Base-by-base conservation (phyloP, 1,284 basidiomycete genomes). In the Austroboletus novae-zelandiae region DNA sequence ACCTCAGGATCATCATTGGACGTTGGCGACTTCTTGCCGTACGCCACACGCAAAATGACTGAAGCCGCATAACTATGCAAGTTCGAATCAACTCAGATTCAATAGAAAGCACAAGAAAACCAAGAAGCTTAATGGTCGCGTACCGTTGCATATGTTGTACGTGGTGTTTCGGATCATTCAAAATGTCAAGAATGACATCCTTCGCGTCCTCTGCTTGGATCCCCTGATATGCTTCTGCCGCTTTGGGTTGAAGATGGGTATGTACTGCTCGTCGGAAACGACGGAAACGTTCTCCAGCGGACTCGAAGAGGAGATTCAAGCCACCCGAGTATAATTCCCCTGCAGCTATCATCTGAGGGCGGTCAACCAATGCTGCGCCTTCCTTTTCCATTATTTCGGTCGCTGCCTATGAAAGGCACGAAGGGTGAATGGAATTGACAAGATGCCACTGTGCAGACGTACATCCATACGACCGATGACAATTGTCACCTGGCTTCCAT, bases 31-130 rank as follows among this genome's bases (percentile, higher is more conserved):
- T 73, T 66, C 54, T 80, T 83, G 4, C 83, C 84, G 58, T 87
- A 87, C 3, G 83, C 79, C 42, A 86, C 70, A 2, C 77, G 74
- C 70, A 87, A 76, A 4, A 86, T 80, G 1, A 86, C 76, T 1
- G 78, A 75, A 0, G 81, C 78, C 0, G 84, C 77, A 56, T 80
- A 87, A 43, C 83, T 85, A 55, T 36, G n/a, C 3, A 15, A 8
- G n/a, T 15, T 15, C 9, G 9, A 36, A 4, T 36, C n/a, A 36
- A 13, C 9, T 15, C 15, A 36, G 8, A 17, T 36, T 3, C 35
- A 2, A 15, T n/a, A n/a, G n/a, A n/a, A n/a, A n/a, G n/a, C n/a
- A n/a, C n/a, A n/a, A n/a, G n/a, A 11, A 36, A 9, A 15, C 4
- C 35, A 36, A 32, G 31, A 36, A 17, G n/a, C n/a, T 9, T 4